These are phyloP conservation scores for Vanderwaltozyma yarrowii DNA, from an alignment of 805 yeast species.

Conservation along the genomic window DNA sequence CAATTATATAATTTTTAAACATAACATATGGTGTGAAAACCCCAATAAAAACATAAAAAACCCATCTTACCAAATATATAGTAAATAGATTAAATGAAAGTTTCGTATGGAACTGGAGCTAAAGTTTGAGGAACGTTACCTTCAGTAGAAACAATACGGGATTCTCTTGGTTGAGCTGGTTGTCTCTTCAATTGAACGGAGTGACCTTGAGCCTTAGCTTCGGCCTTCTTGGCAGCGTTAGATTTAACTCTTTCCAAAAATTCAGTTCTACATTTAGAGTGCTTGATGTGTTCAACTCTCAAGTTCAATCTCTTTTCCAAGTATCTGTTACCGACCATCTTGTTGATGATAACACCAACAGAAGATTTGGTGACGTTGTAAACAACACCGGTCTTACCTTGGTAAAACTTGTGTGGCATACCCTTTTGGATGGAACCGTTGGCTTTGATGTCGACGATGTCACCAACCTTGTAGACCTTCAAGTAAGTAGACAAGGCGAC, in stretches of 20 bases:
- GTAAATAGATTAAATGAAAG: slow-evolving; percentile 70
- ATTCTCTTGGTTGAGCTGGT: slow-evolving; percentile 95
- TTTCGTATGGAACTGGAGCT: slow-evolving; percentile 99
- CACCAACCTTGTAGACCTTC: slow-evolving; percentile 98
- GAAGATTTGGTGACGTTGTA: slow-evolving; percentile 98
- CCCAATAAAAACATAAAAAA: slow-evolving; percentile 2
- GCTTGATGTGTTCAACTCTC: slow-evolving; percentile 98
- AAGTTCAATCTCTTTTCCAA: slow-evolving; percentile 97
- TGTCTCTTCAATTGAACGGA: slow-evolving; percentile 92
- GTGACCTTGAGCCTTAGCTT: slow-evolving; percentile 92
- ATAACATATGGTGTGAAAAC: neutral
- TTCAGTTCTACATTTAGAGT: slow-evolving; percentile 99
- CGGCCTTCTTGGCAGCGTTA: slow-evolving; percentile 87
- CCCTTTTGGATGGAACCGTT: slow-evolving; percentile 99
- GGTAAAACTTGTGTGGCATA: slow-evolving; percentile 99
- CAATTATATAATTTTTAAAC: slow-evolving; percentile 2
- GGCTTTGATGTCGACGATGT: slow-evolving; percentile 98
- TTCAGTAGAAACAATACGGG: slow-evolving; percentile 74
- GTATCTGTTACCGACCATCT: slow-evolving; percentile 98
- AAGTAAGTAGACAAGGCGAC: slow-evolving; percentile 93
- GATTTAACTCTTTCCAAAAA: slow-evolving; percentile 96
- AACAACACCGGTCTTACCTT: slow-evolving; percentile 99
- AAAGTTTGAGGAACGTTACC: slow-evolving; percentile 89
- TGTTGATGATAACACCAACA: slow-evolving; percentile 97
- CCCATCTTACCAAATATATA: neutral